A percentile compares a stretch with the other conserved stretches of the same genome.
Evolutionary conservation across 73 alveolate genomes (phyloP).

Genomic region (Paramecium tetraurelia): DNA sequence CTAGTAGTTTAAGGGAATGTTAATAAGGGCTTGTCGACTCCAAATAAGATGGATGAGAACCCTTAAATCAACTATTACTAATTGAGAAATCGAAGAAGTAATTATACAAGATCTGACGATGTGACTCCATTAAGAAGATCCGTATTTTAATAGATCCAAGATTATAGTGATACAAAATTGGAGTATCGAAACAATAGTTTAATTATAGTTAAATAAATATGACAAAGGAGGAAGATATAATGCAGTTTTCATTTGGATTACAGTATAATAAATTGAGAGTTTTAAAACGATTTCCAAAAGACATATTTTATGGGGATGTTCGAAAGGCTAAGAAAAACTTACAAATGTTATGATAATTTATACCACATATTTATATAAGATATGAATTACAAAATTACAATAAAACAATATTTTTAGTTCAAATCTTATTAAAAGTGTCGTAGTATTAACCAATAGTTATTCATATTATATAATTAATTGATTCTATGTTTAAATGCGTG

Average conservation of each 20-base stretch:
- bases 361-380: neutral
- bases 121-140: conserved; percentile 8
- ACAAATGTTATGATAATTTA: neutral
- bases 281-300: conserved; percentile 1
- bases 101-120: neutral
- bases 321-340: conserved; percentile 2
- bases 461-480: neutral
- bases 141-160: neutral
- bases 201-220: neutral
- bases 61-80: neutral
- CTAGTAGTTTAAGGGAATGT: neutral
- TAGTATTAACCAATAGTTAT: too few relatives aligned
- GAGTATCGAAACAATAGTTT: neutral
- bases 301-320: conserved; percentile 16
- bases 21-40: neutral
- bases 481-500: neutral
- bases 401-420: neutral
- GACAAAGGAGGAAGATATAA: neutral
- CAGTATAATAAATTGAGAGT: neutral
- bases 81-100: neutral
- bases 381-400: neutral
- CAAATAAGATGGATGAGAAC: neutral
- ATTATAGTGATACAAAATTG: neutral
- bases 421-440: neutral
- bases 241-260: conserved; percentile 30